Evolutionary conservation across 2,329 filamentous ascomycete species (phyloP).

Genomic region (Fusarium nanum): DNA sequence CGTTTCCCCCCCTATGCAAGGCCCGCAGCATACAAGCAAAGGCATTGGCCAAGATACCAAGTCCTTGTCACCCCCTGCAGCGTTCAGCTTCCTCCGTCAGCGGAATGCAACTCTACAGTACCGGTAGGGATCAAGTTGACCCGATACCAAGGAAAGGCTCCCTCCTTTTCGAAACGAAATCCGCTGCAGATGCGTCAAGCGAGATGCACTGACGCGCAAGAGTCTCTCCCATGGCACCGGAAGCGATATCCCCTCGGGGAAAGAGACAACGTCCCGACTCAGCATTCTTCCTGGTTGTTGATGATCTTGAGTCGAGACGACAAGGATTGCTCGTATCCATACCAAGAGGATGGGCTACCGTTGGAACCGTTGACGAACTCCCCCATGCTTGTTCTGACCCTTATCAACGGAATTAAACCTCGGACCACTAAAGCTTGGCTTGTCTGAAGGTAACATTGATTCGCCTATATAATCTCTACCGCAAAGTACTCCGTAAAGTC

Average conservation of each 20-base stretch:
- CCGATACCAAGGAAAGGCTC: slow-evolving; percentile 10
- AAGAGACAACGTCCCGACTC: slow-evolving; percentile 19
- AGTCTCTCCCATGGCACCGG: slow-evolving; percentile 7
- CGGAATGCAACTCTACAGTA: slow-evolving; percentile 4
- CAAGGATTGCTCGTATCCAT: not conserved
- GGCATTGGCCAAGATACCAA: not conserved
- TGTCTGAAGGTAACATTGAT: not conserved
- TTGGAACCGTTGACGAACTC: not conserved
- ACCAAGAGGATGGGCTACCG: not conserved
- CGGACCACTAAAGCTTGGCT: not conserved
- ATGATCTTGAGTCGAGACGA: not conserved
- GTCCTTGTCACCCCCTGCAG: not conserved
- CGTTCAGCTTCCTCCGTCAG: not conserved
- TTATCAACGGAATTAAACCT: not conserved
- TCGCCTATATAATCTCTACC: slow-evolving; percentile 24
- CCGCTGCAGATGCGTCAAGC: not conserved
- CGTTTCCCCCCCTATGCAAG: not conserved
- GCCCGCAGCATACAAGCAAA: not conserved
- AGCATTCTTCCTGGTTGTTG: not conserved
- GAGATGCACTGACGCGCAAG: not conserved
- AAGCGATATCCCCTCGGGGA: not conserved
- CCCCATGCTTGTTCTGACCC: not conserved
- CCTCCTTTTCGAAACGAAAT: slow-evolving; percentile 3
- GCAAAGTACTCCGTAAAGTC: not conserved
- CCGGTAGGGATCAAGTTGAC: not conserved